A percentile compares a stretch with the other conserved stretches of the same genome.
phyloP scores from a whole-genome alignment of 257 asterid genomes.

The Handroanthus guayacan region DNA sequence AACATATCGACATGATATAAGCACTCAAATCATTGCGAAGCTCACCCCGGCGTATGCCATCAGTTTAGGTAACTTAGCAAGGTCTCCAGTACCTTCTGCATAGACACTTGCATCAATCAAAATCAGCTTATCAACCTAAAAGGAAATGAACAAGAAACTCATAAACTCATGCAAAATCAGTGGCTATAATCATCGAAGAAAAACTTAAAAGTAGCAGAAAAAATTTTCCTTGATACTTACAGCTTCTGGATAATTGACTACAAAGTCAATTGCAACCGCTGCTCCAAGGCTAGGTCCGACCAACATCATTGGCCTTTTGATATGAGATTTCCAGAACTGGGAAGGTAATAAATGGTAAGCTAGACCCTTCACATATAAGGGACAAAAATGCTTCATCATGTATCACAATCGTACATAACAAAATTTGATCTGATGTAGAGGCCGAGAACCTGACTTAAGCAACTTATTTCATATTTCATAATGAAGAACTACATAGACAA shows the following conservation, averaged over 20 bases:
- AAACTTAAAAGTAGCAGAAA: slow-evolving; percentile 1
- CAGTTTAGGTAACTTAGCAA: slow-evolving; percentile 74
- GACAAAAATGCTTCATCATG: slow-evolving; percentile 17
- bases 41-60: slow-evolving; percentile 91
- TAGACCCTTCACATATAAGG: slow-evolving; percentile 11
- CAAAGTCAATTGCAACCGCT: slow-evolving; percentile 87
- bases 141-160: slow-evolving; percentile 30
- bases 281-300: slow-evolving; percentile 99
- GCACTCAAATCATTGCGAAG: slow-evolving; percentile 12
- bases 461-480: background rate
- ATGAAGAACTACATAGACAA: background rate
- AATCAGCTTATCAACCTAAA: slow-evolving; percentile 85
- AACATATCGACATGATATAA: slow-evolving; percentile 27
- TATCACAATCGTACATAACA: background rate
- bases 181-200: background rate
- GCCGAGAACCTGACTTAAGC: background rate
- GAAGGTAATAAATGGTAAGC: slow-evolving; percentile 23
- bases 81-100: slow-evolving; percentile 93
- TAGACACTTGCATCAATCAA: slow-evolving; percentile 95
- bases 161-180: slow-evolving; percentile 11
- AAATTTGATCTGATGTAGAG: slow-evolving; percentile 11
- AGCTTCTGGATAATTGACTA: slow-evolving; percentile 75
- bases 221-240: slow-evolving; percentile 48
- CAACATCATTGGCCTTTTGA: slow-evolving; percentile 78
- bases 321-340: slow-evolving; percentile 81